Conservation (phyloP, 345 rosid species). For the Barbarea vulgaris region DNA sequence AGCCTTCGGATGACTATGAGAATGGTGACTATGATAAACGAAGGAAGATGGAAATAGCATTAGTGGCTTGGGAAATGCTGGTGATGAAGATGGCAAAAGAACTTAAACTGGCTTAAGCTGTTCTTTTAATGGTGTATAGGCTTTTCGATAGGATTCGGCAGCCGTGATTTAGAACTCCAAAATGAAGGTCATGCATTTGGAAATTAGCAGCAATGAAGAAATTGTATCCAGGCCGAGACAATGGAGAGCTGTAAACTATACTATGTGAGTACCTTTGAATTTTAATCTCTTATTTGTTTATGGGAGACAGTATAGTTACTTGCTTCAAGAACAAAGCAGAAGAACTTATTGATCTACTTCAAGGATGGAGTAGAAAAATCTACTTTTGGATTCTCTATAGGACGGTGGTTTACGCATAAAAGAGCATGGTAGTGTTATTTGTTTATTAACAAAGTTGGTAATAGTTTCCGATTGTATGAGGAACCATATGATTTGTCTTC, state of each 20-base stretch:
- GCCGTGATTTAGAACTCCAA: neutral
- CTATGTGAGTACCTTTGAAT: neutral
- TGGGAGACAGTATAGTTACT: neutral
- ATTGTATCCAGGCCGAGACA: neutral
- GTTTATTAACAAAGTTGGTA: neutral
- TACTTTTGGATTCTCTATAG: neutral
- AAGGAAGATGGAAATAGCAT: neutral
- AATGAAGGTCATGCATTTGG: neutral
- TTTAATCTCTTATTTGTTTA: neutral
- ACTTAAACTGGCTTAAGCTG: neutral
- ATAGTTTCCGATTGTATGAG: neutral
- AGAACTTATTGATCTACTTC: neutral
- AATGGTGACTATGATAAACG: neutral
- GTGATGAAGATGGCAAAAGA: neutral
- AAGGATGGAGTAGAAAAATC: neutral
- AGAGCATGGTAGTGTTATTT: neutral
- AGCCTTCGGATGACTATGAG: neutral
- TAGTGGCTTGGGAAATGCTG: slow-evolving; percentile 1
- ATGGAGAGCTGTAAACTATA: neutral
- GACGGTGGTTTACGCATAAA: neutral
- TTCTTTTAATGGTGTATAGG: neutral
- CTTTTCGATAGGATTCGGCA: neutral
- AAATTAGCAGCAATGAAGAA: neutral
- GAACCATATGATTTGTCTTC: neutral
- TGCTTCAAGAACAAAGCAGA: neutral